Percentiles rank a stretch among this genome's conserved stretches.
Evolutionary conservation across 192 early-diverging fungal genomes (phyloP).

Genomic region (Hyaloraphidium curvatum): DNA sequence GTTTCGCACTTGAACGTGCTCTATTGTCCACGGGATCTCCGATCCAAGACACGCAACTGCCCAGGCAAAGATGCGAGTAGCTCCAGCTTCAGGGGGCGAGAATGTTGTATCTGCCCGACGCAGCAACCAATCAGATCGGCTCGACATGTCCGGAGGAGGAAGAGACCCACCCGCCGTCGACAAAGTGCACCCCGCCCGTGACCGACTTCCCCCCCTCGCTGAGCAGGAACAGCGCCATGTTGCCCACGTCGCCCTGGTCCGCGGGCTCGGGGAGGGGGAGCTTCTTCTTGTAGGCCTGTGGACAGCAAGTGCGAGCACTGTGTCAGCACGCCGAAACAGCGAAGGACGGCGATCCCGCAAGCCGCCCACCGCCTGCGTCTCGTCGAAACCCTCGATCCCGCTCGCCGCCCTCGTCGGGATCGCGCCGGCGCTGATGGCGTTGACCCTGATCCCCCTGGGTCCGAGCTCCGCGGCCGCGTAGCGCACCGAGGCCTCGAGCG

Average conservation of each 20-base stretch:
- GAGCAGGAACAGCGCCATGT: neutral
- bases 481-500: neutral
- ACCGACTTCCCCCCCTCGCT: neutral
- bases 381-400: neutral
- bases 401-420: neutral
- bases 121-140: too few species aligned
- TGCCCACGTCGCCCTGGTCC: neutral
- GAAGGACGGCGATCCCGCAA: too few species aligned
- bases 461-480: conserved; percentile 3
- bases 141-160: too few species aligned
- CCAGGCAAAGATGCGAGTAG: too few species aligned
- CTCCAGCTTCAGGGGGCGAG: too few species aligned
- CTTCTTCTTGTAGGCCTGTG: neutral
- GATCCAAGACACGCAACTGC: too few species aligned
- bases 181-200: neutral
- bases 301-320: too few species aligned
- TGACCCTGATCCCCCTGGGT: neutral
- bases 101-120: too few species aligned
- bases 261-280: neutral
- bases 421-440: conserved; percentile 1
- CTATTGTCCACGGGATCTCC: too few species aligned
- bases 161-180: neutral
- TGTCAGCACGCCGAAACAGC: too few species aligned
- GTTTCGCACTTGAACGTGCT: too few species aligned
- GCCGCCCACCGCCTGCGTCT: too few species aligned